A percentile compares a stretch with the other conserved stretches of the same genome.
Conservation (phyloP, 768 basidiomycete genomes). For the Podaxis mareebaensis region DNA sequence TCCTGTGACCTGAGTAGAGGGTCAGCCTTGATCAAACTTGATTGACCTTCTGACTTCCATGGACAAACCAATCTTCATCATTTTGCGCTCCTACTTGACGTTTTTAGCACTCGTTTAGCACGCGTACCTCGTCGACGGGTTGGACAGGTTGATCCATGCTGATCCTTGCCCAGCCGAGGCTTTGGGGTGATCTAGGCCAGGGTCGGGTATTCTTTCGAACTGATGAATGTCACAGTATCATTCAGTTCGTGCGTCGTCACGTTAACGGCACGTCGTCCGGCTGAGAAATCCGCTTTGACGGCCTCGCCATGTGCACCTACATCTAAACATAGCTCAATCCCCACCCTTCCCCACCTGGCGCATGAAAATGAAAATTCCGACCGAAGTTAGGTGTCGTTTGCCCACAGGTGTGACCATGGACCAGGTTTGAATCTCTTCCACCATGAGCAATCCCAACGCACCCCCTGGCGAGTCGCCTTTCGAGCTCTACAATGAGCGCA, state of each 20-base stretch:
- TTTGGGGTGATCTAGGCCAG: not conserved
- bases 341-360: not conserved
- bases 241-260: not conserved
- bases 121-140: too few species aligned
- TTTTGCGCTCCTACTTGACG: not conserved
- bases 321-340: conserved; percentile 11
- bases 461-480: conserved; percentile 12
- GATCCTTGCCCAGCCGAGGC: too few species aligned
- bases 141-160: too few species aligned
- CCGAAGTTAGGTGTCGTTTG: not conserved
- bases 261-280: not conserved
- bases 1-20: too few species aligned
- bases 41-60: not conserved
- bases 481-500: conserved; percentile 22
- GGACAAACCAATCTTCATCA: not conserved
- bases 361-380: not conserved
- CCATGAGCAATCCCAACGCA: conserved; percentile 13
- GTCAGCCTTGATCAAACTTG: not conserved
- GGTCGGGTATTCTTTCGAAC: not conserved
- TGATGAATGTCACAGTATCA: not conserved
- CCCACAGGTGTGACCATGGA: not conserved
- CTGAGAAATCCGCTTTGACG: not conserved
- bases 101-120: not conserved
- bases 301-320: not conserved
- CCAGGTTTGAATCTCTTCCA: not conserved